These are phyloP conservation scores for Harringtonia lauricola DNA, from an alignment of 2,329 filamentous ascomycete species.

Conservation along the genomic window DNA sequence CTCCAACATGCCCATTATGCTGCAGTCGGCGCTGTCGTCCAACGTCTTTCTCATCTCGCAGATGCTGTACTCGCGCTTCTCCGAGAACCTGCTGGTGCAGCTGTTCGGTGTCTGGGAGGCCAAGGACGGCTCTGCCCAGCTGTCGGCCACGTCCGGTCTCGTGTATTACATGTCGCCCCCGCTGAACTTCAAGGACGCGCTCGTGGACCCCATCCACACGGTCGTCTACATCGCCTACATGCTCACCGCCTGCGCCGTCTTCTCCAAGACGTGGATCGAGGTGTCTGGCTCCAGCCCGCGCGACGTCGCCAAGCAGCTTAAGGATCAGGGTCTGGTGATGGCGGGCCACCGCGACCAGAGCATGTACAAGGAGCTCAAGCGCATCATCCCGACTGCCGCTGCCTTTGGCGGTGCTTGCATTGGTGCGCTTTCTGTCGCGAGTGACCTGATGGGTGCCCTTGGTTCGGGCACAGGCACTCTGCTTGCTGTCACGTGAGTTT, in stretches of 20 bases:
- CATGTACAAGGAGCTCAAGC: conserved; percentile 99
- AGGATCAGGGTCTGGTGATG: conserved; percentile 99
- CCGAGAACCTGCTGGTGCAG: conserved; percentile 94
- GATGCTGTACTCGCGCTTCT: conserved; percentile 99
- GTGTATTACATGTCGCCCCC: conserved; percentile 99
- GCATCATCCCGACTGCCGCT: conserved; percentile 94
- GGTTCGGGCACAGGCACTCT: conserved; percentile 97
- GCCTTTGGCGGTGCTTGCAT: conserved; percentile 99
- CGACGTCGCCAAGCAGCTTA: conserved; percentile 98
- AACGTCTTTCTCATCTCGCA: conserved; percentile 99
- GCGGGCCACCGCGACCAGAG: conserved; percentile 98
- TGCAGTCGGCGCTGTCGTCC: conserved; percentile 95
- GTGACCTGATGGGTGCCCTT: conserved; percentile 89
- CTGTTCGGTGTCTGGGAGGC: conserved; percentile 98
- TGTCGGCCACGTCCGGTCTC: conserved; percentile 84
- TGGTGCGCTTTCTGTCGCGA: conserved; percentile 89
- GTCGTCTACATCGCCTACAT: conserved; percentile 94
- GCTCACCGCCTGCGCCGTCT: conserved; percentile 85
- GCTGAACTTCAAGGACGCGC: conserved; percentile 92
- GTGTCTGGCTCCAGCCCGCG: conserved; percentile 95
- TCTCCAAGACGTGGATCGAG: conserved; percentile 99
- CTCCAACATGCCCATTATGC: conserved; percentile 99
- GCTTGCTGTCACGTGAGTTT: conserved; percentile 90
- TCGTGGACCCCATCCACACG: conserved; percentile 94
- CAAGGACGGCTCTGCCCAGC: conserved; percentile 89